Conservation (phyloP, 768 basidiomycete genomes). For the Trametes gibbosa region DNA sequence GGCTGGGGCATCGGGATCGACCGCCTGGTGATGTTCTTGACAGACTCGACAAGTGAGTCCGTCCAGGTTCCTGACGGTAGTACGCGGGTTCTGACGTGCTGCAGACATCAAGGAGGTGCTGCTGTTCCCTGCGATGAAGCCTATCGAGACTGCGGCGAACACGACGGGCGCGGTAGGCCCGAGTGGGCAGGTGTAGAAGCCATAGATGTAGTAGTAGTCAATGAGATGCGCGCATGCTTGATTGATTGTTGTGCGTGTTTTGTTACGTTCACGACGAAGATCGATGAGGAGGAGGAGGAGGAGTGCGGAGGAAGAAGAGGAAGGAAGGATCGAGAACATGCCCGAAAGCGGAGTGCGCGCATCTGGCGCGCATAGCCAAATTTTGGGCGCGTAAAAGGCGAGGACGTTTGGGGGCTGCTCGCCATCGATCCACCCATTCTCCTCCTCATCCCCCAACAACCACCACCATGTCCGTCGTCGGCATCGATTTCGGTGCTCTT, state of each 20-base stretch:
- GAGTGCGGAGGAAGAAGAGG: background rate
- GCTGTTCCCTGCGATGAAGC: slow-evolving; percentile 97
- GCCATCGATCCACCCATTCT: slow-evolving; percentile 10
- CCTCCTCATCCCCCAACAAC: slow-evolving; percentile 2
- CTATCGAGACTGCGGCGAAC: slow-evolving; percentile 50
- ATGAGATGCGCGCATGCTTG: no score
- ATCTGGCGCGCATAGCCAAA: slow-evolving; percentile 25
- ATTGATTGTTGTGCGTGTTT: no score
- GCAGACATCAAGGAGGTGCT: slow-evolving; percentile 95
- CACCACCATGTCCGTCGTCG: slow-evolving; percentile 81
- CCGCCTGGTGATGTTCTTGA: slow-evolving; percentile 97
- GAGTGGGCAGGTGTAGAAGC: slow-evolving; percentile 28
- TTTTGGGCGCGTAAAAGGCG: slow-evolving; percentile 33
- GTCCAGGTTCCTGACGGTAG: background rate
- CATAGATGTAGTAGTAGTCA: background rate
- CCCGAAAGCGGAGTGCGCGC: slow-evolving; percentile 16
- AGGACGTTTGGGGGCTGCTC: slow-evolving; percentile 4
- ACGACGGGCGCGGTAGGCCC: slow-evolving; percentile 32
- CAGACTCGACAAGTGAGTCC: slow-evolving; percentile 84
- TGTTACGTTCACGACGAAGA: no score
- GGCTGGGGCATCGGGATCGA: slow-evolving; percentile 98
- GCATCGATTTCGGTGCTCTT: slow-evolving; percentile 89
- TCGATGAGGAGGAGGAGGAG: background rate
- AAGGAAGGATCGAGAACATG: slow-evolving; percentile 16
- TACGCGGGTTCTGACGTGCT: slow-evolving; percentile 8